phyloP scores from a whole-genome alignment of 2,329 filamentous ascomycete species.

The Ilyonectria robusta region DNA sequence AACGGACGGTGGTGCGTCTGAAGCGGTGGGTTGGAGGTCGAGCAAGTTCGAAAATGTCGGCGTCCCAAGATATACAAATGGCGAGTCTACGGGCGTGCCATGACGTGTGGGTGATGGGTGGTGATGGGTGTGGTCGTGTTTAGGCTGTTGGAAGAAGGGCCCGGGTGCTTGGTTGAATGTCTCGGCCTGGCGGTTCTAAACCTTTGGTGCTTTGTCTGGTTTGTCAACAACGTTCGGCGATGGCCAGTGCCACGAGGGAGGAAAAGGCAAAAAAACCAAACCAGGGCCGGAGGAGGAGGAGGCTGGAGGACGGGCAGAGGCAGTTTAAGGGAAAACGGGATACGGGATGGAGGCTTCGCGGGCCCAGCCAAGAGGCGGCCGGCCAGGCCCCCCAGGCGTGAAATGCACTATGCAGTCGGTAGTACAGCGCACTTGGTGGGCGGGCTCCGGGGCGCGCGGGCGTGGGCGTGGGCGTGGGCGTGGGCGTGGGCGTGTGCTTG shows the following conservation, averaged over 20 bases:
- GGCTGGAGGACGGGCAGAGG: conserved; percentile 23
- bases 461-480: not conserved
- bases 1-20: not conserved
- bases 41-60: not conserved
- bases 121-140: not conserved
- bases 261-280: not conserved
- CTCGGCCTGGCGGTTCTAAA: not conserved
- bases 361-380: not conserved
- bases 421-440: not conserved
- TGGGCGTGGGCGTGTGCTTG: not conserved
- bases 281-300: conserved; percentile 5
- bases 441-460: not conserved
- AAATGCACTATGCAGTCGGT: not conserved
- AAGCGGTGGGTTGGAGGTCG: not conserved
- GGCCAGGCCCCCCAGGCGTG: not conserved
- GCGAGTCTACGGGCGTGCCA: conserved; percentile 24
- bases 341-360: conserved; percentile 13
- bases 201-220: not conserved
- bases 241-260: conserved; percentile 17
- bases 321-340: conserved; percentile 22
- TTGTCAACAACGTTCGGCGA: conserved; percentile 17
- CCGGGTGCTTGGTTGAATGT: not conserved
- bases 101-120: conserved; percentile 14
- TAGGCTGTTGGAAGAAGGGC: conserved; percentile 1
- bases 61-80: not conserved